These are phyloP conservation scores for Cornus controversa DNA, from an alignment of 148 eudicot genomes.

Conservation along the genomic window DNA sequence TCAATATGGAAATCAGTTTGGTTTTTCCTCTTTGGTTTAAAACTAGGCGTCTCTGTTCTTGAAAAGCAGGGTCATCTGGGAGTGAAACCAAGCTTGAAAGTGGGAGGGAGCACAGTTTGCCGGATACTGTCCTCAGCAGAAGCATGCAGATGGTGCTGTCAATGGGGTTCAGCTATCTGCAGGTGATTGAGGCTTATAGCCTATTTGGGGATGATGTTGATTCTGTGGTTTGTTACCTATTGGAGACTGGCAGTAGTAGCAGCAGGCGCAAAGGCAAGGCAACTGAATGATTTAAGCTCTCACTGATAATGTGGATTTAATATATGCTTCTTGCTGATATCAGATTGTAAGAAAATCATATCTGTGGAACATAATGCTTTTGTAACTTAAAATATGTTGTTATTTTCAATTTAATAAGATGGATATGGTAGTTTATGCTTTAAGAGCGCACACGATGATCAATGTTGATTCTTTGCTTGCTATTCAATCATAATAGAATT, in stretches of 20 bases:
- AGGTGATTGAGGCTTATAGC: constrained; percentile 84
- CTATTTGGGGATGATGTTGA: constrained; percentile 94
- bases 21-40: neutral
- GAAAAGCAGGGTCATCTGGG: constrained; percentile 63
- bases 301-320: neutral
- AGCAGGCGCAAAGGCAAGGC: constrained; percentile 94
- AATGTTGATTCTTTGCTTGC: too few species aligned
- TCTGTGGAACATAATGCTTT: neutral
- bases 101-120: constrained; percentile 14
- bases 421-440: neutral
- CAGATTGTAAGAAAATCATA: neutral
- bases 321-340: neutral
- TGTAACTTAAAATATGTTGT: neutral
- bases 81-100: constrained; percentile 45
- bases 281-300: constrained; percentile 43
- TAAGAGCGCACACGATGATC: neutral
- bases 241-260: constrained; percentile 70
- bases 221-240: constrained; percentile 84
- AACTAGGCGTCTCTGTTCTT: neutral
- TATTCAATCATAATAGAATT: too few species aligned
- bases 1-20: neutral
- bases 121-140: constrained; percentile 41
- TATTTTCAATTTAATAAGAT: neutral
- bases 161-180: constrained; percentile 95
- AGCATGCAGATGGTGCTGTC: constrained; percentile 84